Conservation (phyloP, 139 green algal genomes). For the Micractinium sp. region DNA sequence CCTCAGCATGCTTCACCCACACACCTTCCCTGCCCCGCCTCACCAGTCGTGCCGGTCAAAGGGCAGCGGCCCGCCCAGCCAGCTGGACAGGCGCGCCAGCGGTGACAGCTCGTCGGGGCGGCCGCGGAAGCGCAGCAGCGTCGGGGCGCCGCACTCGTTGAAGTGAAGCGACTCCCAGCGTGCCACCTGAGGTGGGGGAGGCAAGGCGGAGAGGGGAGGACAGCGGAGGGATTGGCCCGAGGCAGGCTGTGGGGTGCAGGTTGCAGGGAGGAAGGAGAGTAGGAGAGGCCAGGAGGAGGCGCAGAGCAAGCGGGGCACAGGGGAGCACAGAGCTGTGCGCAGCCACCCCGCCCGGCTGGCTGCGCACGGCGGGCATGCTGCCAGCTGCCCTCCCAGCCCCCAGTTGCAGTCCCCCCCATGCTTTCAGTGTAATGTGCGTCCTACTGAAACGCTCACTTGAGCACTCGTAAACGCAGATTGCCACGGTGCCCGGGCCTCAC, state of each 20-base stretch:
- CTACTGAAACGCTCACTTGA: too few species aligned
- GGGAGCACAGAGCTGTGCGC: too few species aligned
- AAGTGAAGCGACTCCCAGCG: conserved; percentile 90
- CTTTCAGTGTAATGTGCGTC: too few species aligned
- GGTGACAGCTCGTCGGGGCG: conserved; percentile 90
- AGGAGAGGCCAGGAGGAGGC: not conserved
- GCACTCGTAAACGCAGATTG: too few species aligned
- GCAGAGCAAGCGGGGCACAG: not conserved
- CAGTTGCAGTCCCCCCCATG: not conserved
- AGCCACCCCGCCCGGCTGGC: too few species aligned
- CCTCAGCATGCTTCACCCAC: too few species aligned
- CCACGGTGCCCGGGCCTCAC: too few species aligned
- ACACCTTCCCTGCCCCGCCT: not conserved
- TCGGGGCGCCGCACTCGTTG: conserved; percentile 71
- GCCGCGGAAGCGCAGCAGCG: conserved; percentile 85
- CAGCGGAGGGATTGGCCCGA: not conserved
- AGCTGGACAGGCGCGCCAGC: conserved; percentile 71
- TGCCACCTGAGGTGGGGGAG: conserved; percentile 8
- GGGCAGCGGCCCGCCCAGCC: conserved; percentile 71
- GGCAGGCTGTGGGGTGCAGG: too few species aligned
- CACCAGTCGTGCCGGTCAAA: conserved; percentile 96
- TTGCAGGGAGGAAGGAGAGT: too few species aligned
- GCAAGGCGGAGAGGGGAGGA: not conserved
- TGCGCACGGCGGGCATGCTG: too few species aligned
- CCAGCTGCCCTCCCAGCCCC: not conserved